phyloP scores from a whole-genome alignment of 495 filamentous ascomycete genomes.

The Talaromyces stipitatus region DNA sequence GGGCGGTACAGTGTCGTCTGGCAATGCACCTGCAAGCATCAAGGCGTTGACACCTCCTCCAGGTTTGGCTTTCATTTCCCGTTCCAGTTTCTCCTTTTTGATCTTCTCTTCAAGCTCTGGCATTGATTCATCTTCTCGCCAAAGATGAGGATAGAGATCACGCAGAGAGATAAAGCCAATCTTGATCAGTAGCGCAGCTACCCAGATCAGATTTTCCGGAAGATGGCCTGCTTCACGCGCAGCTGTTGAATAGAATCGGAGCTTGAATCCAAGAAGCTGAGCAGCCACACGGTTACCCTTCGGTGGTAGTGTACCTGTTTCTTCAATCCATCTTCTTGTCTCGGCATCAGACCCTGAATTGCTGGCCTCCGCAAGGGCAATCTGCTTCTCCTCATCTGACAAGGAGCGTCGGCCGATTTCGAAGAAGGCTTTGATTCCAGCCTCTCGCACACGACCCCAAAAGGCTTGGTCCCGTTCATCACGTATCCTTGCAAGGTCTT shows the following conservation, averaged over 20 bases:
- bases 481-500: constrained; percentile 36
- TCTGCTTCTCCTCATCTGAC: constrained; percentile 38
- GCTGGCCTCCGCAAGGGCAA: constrained; percentile 34
- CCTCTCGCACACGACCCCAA: constrained; percentile 69
- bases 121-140: constrained; percentile 80
- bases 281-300: constrained; percentile 84
- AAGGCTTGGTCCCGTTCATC: constrained; percentile 64
- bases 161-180: constrained; percentile 93
- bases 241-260: constrained; percentile 81
- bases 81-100: constrained; percentile 71
- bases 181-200: constrained; percentile 89
- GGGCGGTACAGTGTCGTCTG: constrained; percentile 67
- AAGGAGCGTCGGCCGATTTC: constrained; percentile 63
- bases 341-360: constrained; percentile 38
- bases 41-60: constrained; percentile 74
- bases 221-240: constrained; percentile 64
- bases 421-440: constrained; percentile 80
- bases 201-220: constrained; percentile 84
- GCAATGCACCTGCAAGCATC: constrained; percentile 76
- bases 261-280: constrained; percentile 93
- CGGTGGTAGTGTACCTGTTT: constrained; percentile 73
- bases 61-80: constrained; percentile 56
- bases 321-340: constrained; percentile 62
- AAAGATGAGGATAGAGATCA: constrained; percentile 89
- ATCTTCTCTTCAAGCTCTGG: constrained; percentile 54